These are phyloP conservation scores for Eremothecium cymbalariae DNA, from an alignment of 1,139 yeast genomes.

Conservation along the genomic window DNA sequence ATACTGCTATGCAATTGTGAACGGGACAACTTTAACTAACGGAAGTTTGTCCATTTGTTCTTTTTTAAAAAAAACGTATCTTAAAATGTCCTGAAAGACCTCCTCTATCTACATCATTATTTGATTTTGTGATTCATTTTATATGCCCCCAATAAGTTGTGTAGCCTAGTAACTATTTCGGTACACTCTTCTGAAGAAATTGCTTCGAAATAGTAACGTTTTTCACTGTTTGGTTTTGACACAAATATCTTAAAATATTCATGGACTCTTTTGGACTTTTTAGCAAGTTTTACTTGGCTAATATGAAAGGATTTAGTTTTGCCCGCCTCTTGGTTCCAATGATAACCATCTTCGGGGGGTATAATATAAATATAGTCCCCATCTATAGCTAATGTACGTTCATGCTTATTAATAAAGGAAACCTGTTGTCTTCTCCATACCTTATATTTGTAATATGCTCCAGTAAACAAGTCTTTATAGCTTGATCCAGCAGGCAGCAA, in stretches of 20 bases:
- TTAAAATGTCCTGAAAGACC: too few relatives aligned
- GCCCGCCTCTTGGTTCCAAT: conserved; percentile 58
- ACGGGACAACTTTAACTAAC: too few relatives aligned
- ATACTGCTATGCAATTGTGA: too few relatives aligned
- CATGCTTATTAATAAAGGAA: conserved; percentile 68
- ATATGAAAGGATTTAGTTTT: conserved; percentile 86
- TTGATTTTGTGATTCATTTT: conserved; percentile 31
- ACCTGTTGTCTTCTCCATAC: conserved; percentile 86
- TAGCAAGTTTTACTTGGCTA: conserved; percentile 65
- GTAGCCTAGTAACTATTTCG: conserved; percentile 66
- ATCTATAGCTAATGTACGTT: conserved; percentile 77
- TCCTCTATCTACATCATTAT: too few relatives aligned
- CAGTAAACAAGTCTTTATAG: conserved; percentile 29
- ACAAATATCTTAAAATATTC: conserved; percentile 76
- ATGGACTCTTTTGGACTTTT: conserved; percentile 72
- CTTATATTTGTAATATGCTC: conserved; percentile 48
- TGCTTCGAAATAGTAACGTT: conserved; percentile 85
- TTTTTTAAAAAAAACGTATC: too few relatives aligned
- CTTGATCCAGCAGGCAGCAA: conserved; percentile 14
- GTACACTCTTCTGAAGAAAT: conserved; percentile 50
- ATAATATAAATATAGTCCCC: conserved; percentile 88
- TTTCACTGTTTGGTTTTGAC: conserved; percentile 55
- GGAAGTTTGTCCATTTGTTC: too few relatives aligned
- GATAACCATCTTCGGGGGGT: conserved; percentile 69
- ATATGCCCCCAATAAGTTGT: conserved; percentile 46